These are phyloP conservation scores for Arabidopsis suecica DNA, from an alignment of 345 rosid genomes.

Conservation along the genomic window DNA sequence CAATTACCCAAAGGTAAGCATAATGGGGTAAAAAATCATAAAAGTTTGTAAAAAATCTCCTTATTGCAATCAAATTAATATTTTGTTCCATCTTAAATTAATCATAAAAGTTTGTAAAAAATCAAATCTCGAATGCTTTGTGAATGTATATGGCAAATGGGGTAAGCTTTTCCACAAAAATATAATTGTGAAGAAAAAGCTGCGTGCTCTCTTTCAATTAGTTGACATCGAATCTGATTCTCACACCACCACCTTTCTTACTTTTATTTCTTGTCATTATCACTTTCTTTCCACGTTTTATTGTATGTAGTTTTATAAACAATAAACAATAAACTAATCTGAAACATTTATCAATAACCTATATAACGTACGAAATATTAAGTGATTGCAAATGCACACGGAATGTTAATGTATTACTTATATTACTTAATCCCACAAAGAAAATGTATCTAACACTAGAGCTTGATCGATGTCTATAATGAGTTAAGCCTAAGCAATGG, in stretches of 20 bases:
- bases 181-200: constrained; percentile 36
- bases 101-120: neutral
- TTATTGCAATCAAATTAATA: too few relatives aligned
- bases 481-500: neutral
- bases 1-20: too few relatives aligned
- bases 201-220: constrained; percentile 28
- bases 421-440: neutral
- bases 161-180: constrained; percentile 24
- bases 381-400: neutral
- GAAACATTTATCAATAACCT: neutral
- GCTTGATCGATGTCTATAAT: neutral
- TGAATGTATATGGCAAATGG: constrained; percentile 28
- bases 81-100: too few relatives aligned
- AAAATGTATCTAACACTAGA: neutral
- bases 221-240: constrained; percentile 48
- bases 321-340: neutral
- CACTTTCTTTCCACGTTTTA: constrained; percentile 26
- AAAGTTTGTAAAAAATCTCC: too few relatives aligned
- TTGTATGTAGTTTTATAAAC: neutral
- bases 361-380: neutral
- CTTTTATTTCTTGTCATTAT: constrained; percentile 40
- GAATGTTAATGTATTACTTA: neutral
- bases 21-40: too few relatives aligned
- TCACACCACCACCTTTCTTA: constrained; percentile 37
- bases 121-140: neutral